Percentiles rank a stretch among this genome's conserved stretches.
These are phyloP conservation scores for Trichoderma atrobrunneum DNA, from an alignment of 2,329 filamentous ascomycete genomes.

Conservation along the genomic window DNA sequence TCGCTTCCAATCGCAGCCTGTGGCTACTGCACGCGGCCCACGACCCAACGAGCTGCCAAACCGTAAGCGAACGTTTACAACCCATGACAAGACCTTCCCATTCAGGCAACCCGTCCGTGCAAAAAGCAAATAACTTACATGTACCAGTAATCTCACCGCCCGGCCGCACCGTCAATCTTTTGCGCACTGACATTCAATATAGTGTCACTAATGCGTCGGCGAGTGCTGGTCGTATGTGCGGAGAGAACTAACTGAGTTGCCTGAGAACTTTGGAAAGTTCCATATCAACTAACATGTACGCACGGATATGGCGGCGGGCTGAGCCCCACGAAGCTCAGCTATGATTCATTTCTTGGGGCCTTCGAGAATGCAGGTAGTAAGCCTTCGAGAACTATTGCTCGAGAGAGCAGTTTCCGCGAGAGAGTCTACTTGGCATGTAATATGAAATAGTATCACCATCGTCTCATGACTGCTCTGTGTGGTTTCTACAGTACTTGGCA, in stretches of 20 bases:
- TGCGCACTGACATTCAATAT: background rate
- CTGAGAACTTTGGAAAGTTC: background rate
- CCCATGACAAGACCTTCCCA: background rate
- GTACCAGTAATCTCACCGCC: background rate
- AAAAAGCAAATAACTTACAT: background rate
- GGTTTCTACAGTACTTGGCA: background rate
- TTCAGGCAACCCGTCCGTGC: background rate
- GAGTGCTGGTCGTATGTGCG: background rate
- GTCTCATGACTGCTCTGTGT: background rate
- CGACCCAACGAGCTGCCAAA: background rate
- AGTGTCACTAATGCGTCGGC: background rate
- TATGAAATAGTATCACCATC: background rate
- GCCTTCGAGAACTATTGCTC: background rate
- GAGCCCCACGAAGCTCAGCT: background rate
- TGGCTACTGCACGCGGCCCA: background rate
- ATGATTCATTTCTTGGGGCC: background rate
- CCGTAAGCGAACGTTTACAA: background rate
- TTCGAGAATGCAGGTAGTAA: background rate
- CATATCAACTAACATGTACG: background rate
- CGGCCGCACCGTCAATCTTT: background rate
- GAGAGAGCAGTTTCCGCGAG: background rate
- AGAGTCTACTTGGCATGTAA: background rate
- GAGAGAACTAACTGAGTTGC: background rate
- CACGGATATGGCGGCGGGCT: background rate
- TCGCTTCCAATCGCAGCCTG: background rate